phyloP scores from a whole-genome alignment of 805 yeast genomes.

The Barnettozyma vustinii region DNA sequence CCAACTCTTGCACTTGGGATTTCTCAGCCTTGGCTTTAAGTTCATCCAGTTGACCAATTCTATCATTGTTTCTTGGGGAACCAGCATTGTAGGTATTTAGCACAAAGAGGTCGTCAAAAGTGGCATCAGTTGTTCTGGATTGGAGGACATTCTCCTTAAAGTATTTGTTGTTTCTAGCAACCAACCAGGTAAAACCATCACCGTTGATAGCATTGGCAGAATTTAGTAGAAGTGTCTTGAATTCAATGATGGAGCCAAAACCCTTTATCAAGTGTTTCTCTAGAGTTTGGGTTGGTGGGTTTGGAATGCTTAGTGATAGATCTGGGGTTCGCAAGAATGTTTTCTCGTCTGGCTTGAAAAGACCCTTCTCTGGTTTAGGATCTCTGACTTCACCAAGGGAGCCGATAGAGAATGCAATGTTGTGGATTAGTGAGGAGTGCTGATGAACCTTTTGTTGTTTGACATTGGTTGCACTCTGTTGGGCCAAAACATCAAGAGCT shows the following conservation, averaged over 20 bases:
- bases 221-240: slow-evolving; percentile 61
- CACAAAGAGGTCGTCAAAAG: slow-evolving; percentile 50
- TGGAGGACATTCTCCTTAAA: slow-evolving; percentile 7
- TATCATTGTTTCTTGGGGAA: slow-evolving; percentile 61
- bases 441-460: slow-evolving; percentile 30
- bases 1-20: slow-evolving; percentile 5
- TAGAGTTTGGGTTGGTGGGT: slow-evolving; percentile 13
- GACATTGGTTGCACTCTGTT: slow-evolving; percentile 25
- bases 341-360: slow-evolving; percentile 8
- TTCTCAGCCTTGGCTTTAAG: slow-evolving; percentile 14
- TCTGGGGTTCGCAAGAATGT: slow-evolving; percentile 44
- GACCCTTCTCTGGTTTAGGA: not conserved
- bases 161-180: slow-evolving; percentile 41
- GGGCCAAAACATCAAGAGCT: slow-evolving; percentile 20
- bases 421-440: slow-evolving; percentile 35
- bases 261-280: slow-evolving; percentile 44
- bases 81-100: slow-evolving; percentile 89
- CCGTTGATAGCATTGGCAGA: slow-evolving; percentile 75
- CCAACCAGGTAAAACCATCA: slow-evolving; percentile 88
- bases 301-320: slow-evolving; percentile 29
- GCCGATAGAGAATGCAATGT: slow-evolving; percentile 32
- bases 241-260: slow-evolving; percentile 73
- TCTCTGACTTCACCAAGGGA: slow-evolving; percentile 28
- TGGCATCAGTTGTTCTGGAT: not conserved
- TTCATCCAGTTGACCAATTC: slow-evolving; percentile 37